Evolutionary conservation across 331 rosid genomes (phyloP), one percentile per base, ranked within the genome.

Genomic region (Rhamnella rubrinervis): DNA sequence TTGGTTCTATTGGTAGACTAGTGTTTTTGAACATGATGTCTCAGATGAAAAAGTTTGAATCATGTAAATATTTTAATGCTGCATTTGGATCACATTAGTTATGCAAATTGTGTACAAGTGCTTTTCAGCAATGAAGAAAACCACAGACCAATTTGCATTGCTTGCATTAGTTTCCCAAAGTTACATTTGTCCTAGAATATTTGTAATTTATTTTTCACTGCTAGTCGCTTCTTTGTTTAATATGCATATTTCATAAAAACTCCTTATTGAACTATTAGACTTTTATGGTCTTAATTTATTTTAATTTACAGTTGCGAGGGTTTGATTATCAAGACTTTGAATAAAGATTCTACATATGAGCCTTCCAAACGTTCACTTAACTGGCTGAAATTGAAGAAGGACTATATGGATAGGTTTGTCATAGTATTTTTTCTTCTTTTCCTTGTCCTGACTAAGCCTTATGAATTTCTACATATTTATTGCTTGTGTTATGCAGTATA

Each of bases 321-420:
- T 64, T 83, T 91, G 64, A 93, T 93, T 57, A 87, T 88, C 70
- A 93, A 93, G 80, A 88, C 98, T 56, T 66, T 93, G 76, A 55
- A 77, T 71, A 88, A 84, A 73, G 98, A 93, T 71, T 90, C 98
- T 62, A 88, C 98, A 5, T 93, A 93, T 56, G 98, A 93, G 80
- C 96, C 98, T 77, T 80, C 96, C 76, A 90, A 70, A 83, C 77
- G 97, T 50, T 93, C 97, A 6, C 88, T 68, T 67, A 93, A 93
- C 79, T 93, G 98, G 97, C 84, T 93, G 79, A 93, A 93, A 71
- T 77, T 95, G 85, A 95, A 95, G 93, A 95, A 93, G 80, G 97
- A 95, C 77, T 91, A 95, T 78, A 28, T 93, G 78, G 92, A 91
- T 0, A 85, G 75, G 97, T 85, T 80, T 81, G 90, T 59, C 71